A percentile compares a stretch with the other conserved stretches of the same genome.
phyloP scores from a whole-genome alignment of 768 basidiomycete genomes.

The Psilocybe tampanensis region DNA sequence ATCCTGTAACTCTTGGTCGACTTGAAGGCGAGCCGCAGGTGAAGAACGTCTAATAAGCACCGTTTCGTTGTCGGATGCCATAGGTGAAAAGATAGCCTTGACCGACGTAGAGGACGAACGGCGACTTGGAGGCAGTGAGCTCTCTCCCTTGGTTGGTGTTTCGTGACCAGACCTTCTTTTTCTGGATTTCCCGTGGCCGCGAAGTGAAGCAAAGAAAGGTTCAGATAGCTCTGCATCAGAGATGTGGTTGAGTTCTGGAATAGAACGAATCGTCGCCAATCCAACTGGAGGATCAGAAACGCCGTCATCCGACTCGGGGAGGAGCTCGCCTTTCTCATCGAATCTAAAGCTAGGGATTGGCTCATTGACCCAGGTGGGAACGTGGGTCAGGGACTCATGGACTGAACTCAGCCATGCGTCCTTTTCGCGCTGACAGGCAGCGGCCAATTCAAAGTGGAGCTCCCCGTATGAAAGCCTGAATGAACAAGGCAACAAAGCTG shows the following conservation, averaged over 20 bases:
- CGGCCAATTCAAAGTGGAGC: conserved; percentile 84
- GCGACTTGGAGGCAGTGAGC: conserved; percentile 43
- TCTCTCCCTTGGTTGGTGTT: conserved; percentile 21
- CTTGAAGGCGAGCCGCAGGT: conserved; percentile 61
- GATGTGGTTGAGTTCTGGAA: conserved; percentile 47
- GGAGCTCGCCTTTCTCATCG: conserved; percentile 43
- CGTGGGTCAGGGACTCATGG: conserved; percentile 47
- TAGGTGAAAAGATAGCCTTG: conserved; percentile 58
- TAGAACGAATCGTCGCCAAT: conserved; percentile 59
- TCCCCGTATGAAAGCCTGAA: conserved; percentile 73
- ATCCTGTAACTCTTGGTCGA: conserved; percentile 80
- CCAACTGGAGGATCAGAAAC: conserved; percentile 41
- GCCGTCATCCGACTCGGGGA: conserved; percentile 39
- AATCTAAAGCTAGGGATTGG: conserved; percentile 64
- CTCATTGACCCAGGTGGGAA: conserved; percentile 56
- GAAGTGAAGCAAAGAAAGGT: conserved; percentile 35
- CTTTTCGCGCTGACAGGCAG: conserved; percentile 83
- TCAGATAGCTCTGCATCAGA: conserved; percentile 36
- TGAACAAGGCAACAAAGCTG: conserved; percentile 80
- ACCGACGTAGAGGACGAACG: conserved; percentile 69
- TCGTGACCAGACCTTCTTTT: conserved; percentile 29
- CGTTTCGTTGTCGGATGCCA: conserved; percentile 54
- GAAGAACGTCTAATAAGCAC: conserved; percentile 72
- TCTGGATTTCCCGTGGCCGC: conserved; percentile 30
- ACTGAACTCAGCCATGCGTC: conserved; percentile 83